phyloP scores from a whole-genome alignment of 2,329 filamentous ascomycete species.

The Trichophyton schoenleinii region DNA sequence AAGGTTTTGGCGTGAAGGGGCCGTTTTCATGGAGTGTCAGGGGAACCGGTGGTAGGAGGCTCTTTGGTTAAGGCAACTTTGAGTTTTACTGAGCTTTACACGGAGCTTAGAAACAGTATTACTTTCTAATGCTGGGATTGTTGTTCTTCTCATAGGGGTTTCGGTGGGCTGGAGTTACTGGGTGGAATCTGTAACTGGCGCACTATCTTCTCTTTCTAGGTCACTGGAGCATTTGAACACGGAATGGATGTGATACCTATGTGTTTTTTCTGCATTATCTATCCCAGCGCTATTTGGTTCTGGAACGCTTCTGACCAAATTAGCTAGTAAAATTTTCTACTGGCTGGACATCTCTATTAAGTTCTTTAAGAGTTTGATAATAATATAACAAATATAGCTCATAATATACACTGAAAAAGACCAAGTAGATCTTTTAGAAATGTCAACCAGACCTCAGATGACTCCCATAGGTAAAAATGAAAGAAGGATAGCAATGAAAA shows the following conservation, averaged over 20 bases:
- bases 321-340: not conserved
- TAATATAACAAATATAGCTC: not conserved
- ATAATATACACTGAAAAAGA: conserved; percentile 3
- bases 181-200: not conserved
- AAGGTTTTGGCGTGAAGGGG: conserved; percentile 33
- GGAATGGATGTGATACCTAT: not conserved
- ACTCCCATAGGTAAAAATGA: not conserved
- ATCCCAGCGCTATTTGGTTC: not conserved
- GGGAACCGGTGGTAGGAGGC: conserved; percentile 29
- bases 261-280: not conserved
- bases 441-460: not conserved
- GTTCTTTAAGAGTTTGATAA: not conserved
- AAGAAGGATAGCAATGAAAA: not conserved
- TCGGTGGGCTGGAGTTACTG: not conserved
- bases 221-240: not conserved
- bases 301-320: not conserved
- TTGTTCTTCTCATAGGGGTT: not conserved
- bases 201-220: not conserved
- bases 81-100: not conserved
- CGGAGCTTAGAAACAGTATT: not conserved
- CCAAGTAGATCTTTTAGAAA: not conserved
- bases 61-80: conserved; percentile 29
- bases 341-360: not conserved
- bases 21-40: conserved; percentile 33
- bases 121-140: not conserved